Percentiles rank a stretch among this genome's conserved stretches.
These are phyloP conservation scores for Glebionis coronaria DNA, from an alignment of 129 eudicot species.

Conservation along the genomic window DNA sequence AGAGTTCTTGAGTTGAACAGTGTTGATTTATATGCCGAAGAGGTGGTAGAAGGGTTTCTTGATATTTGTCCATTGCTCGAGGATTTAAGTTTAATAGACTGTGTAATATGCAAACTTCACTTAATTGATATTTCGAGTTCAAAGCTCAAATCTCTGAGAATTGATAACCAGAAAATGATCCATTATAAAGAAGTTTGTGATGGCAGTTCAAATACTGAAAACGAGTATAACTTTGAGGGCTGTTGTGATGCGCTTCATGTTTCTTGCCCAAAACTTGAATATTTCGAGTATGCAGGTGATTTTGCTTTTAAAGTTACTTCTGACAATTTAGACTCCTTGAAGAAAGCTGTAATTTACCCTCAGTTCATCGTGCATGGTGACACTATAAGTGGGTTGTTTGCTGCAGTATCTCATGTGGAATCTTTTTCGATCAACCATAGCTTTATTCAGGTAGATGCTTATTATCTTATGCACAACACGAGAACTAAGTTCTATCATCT, in stretches of 20 bases:
- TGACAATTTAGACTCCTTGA: slow-evolving; percentile 15
- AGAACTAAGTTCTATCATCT: too few relatives aligned
- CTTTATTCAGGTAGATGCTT: slow-evolving; percentile 18
- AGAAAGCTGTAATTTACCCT: slow-evolving; percentile 22
- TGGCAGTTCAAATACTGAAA: background rate
- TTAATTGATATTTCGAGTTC: slow-evolving; percentile 12
- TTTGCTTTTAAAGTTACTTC: background rate
- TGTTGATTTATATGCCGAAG: background rate
- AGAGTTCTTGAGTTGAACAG: slow-evolving; percentile 24
- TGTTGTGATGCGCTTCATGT: background rate
- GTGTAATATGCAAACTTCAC: background rate
- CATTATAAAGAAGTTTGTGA: background rate
- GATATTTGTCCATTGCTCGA: slow-evolving; percentile 15
- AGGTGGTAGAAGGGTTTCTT: background rate
- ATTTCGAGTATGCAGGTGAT: slow-evolving; percentile 12
- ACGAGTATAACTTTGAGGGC: background rate
- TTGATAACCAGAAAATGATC: slow-evolving; percentile 7
- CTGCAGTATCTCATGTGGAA: slow-evolving; percentile 22
- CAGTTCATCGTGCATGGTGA: background rate
- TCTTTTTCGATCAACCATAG: background rate
- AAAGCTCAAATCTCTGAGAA: slow-evolving; percentile 17
- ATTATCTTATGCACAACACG: background rate
- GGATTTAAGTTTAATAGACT: slow-evolving; percentile 27
- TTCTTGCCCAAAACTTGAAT: slow-evolving; percentile 12
- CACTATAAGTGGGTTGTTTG: slow-evolving; percentile 10